Conservation (phyloP, 768 basidiomycete genomes). For the Lentinula edodes region DNA sequence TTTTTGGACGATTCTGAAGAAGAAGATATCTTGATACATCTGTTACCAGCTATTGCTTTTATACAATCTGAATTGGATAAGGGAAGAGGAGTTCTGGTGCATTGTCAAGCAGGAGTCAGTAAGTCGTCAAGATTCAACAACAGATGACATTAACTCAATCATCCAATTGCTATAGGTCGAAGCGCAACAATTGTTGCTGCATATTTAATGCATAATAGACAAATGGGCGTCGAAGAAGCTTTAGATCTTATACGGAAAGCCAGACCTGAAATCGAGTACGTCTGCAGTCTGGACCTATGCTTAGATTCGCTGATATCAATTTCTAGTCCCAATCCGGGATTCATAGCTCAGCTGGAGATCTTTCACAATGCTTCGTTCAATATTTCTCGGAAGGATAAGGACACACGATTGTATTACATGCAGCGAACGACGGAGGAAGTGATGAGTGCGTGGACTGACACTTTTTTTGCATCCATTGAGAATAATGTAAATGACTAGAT, state of each 20-base stretch:
- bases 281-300: background rate
- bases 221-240: slow-evolving; percentile 50
- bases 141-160: background rate
- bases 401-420: slow-evolving; percentile 79
- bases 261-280: slow-evolving; percentile 67
- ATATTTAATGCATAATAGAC: slow-evolving; percentile 74
- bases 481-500: slow-evolving; percentile 35
- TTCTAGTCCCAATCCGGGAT: slow-evolving; percentile 79
- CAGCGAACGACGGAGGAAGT: slow-evolving; percentile 69
- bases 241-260: slow-evolving; percentile 61
- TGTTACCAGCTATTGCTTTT: slow-evolving; percentile 77
- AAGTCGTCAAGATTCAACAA: slow-evolving; percentile 22
- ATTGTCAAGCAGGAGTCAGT: slow-evolving; percentile 91
- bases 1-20: slow-evolving; percentile 71
- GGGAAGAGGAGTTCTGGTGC: slow-evolving; percentile 74
- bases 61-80: slow-evolving; percentile 76
- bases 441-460: slow-evolving; percentile 53
- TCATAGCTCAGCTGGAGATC: slow-evolving; percentile 73
- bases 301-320: background rate
- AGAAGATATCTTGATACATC: slow-evolving; percentile 72
- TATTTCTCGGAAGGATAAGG: slow-evolving; percentile 61
- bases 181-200: slow-evolving; percentile 84
- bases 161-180: slow-evolving; percentile 44
- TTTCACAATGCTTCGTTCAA: slow-evolving; percentile 71
- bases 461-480: slow-evolving; percentile 1